Base-by-base conservation (phyloP, 139 green algal species). In the Tetraselmis chui region DNA sequence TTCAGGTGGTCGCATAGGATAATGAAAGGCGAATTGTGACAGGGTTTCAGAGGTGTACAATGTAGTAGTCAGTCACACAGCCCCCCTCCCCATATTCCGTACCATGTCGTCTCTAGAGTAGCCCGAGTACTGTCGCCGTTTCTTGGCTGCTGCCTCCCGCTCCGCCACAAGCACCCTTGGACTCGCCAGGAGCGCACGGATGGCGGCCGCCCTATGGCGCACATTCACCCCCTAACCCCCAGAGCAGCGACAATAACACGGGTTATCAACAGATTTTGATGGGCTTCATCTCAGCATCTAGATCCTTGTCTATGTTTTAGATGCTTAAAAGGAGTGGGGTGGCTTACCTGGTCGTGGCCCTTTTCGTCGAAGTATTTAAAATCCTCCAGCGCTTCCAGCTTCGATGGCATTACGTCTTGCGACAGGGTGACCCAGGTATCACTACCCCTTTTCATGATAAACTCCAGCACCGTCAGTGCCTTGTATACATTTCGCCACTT, bases 401-500 rank as follows among this genome's bases (percentile, higher is more conserved):
- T 82, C 31, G 77, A 77, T 27, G 75, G 0, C 30, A 93, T 30
- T 2, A 91, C 86, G 1, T 31, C n/a, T 29, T 88, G 59, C 22
- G 85, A 86, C 0, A 81, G 77, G 23, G 2, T 32, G 59, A 92
- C 85, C 82, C 85, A 93, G 11, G 32, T 80, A 23, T 86, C 80
- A 25, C 79, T 88, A 75, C 90, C 92, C 1, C 87, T 88, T 76
- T 90, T 92, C 0, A 91, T 83, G 28, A 95, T 59, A 83, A 93
- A 98, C 86, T 98, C 95, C 29, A 98, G 81, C 26, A 97, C 88
- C 18, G 91, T 93, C 30, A 98, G 85, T 0, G 90, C 85, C 85
- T 97, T 97, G 88, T 97, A 97, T 2, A 95, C 89, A 76, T 94
- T 95, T 29, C 90, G 85, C 93, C 93, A 97, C 45, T 94, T 95